These are phyloP conservation scores for Rhodotorula sp. DNA, from an alignment of 1,284 basidiomycete genomes.

Conservation along the genomic window DNA sequence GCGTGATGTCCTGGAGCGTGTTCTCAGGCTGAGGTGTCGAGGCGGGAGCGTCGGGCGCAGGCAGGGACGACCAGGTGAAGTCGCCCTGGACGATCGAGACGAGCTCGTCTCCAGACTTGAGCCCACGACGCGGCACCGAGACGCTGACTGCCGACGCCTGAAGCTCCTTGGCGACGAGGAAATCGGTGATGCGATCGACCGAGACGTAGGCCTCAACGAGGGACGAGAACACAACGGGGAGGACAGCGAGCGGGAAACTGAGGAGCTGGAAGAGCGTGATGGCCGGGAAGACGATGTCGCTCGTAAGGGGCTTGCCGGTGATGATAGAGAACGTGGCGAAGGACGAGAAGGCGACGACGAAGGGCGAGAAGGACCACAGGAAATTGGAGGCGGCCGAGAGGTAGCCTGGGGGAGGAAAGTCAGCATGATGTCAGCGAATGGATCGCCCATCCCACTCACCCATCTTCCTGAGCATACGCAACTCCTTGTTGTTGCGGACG, in stretches of 20 bases:
- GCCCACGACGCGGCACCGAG: conserved; percentile 48
- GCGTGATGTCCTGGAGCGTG: conserved; percentile 71
- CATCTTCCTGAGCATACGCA: conserved; percentile 76
- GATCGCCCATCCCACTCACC: conserved; percentile 44
- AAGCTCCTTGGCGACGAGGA: conserved; percentile 75
- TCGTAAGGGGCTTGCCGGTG: conserved; percentile 70
- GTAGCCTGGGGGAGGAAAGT: conserved; percentile 13
- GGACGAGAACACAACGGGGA: conserved; percentile 57
- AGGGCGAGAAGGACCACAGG: conserved; percentile 50
- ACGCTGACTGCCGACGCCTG: conserved; percentile 67
- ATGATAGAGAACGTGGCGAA: conserved; percentile 76
- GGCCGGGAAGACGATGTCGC: conserved; percentile 90
- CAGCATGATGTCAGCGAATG: conserved; percentile 52
- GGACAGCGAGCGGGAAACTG: conserved; percentile 74
- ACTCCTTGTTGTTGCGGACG: conserved; percentile 80
- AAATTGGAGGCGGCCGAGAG: conserved; percentile 39
- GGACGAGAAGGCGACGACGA: conserved; percentile 79
- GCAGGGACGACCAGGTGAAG: conserved; percentile 48
- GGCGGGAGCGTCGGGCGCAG: conserved; percentile 8
- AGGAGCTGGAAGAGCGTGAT: conserved; percentile 90
- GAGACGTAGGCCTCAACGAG: conserved; percentile 85
- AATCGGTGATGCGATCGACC: conserved; percentile 71
- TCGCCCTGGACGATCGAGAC: conserved; percentile 54
- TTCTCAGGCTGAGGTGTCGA: conserved; percentile 49
- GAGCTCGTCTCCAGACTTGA: conserved; percentile 63